Conservation (phyloP, 1,284 basidiomycete species). For the Rhodotorula sp. region DNA sequence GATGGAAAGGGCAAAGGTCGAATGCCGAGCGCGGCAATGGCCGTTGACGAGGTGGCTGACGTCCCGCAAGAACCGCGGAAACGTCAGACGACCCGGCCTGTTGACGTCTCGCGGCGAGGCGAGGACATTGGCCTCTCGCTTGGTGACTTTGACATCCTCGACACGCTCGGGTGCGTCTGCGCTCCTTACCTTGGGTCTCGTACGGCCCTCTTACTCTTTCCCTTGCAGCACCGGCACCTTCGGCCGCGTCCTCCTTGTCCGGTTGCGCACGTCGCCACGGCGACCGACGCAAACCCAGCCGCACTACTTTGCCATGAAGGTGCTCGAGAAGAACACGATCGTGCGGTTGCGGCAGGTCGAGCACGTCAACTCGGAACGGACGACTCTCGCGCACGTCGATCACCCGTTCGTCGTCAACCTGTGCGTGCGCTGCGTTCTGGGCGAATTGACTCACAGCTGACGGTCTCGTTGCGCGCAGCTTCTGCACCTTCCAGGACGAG, state of each 20-base stretch:
- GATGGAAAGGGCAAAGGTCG: too few relatives aligned
- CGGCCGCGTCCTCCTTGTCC: slow-evolving; percentile 42
- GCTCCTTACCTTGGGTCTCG: not conserved
- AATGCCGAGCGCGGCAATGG: too few relatives aligned
- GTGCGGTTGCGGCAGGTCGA: slow-evolving; percentile 58
- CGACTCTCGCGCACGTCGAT: slow-evolving; percentile 55
- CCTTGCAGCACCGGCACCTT: slow-evolving; percentile 43
- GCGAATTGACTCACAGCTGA: not conserved
- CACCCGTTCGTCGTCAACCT: slow-evolving; percentile 62
- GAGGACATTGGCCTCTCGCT: slow-evolving; percentile 41
- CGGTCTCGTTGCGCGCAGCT: slow-evolving; percentile 30
- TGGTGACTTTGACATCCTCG: slow-evolving; percentile 45
- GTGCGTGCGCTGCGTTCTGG: slow-evolving; percentile 41
- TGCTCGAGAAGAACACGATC: slow-evolving; percentile 56
- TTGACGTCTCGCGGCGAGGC: slow-evolving; percentile 33
- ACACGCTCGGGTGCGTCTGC: slow-evolving; percentile 41
- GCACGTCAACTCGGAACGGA: slow-evolving; percentile 58
- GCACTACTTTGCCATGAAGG: slow-evolving; percentile 51
- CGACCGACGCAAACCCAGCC: slow-evolving; percentile 33
- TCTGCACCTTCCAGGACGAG: slow-evolving; percentile 78
- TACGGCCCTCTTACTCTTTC: too few relatives aligned
- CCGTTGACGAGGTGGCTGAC: not conserved
- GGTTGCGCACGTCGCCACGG: slow-evolving; percentile 26
- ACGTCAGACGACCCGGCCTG: slow-evolving; percentile 1
- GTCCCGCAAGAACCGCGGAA: not conserved